Evolutionary conservation across 352 stramenopile genomes (phyloP).

Genomic region (Pythium aphanidermatum): DNA sequence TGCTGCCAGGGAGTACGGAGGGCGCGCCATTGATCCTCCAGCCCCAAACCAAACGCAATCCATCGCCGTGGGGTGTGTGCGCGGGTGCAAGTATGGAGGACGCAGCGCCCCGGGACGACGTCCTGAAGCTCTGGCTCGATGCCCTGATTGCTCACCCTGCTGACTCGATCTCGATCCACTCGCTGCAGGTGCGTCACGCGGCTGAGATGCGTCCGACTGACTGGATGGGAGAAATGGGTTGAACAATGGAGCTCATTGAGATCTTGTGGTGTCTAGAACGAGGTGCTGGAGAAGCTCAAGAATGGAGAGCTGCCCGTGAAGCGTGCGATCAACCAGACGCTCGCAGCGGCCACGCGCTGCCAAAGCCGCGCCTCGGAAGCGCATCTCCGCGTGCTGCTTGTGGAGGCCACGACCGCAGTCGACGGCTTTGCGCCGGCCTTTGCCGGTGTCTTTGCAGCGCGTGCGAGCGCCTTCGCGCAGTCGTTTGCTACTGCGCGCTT

Average conservation of each 20-base stretch:
- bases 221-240: constrained; percentile 4
- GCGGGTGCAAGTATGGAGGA: constrained; percentile 14
- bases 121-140: constrained; percentile 56
- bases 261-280: constrained; percentile 26
- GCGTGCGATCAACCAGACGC: constrained; percentile 50
- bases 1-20: constrained; percentile 5
- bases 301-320: constrained; percentile 55
- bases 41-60: too few relatives aligned
- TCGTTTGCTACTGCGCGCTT: constrained; percentile 50
- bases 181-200: constrained; percentile 33
- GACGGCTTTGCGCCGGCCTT: constrained; percentile 49
- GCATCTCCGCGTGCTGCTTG: constrained; percentile 47
- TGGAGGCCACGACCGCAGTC: constrained; percentile 23
- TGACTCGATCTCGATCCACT: constrained; percentile 46
- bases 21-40: constrained; percentile 29
- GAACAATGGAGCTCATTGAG: background rate
- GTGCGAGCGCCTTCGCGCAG: constrained; percentile 31
- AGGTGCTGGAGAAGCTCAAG: constrained; percentile 58
- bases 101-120: constrained; percentile 35
- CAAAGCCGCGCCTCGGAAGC: constrained; percentile 50
- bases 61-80: too few relatives aligned
- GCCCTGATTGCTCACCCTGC: constrained; percentile 41
- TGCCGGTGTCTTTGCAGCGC: constrained; percentile 31
- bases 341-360: constrained; percentile 45
- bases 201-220: background rate